phyloP scores from a whole-genome alignment of 345 rosid species.

The Gossypioides kirkii region DNA sequence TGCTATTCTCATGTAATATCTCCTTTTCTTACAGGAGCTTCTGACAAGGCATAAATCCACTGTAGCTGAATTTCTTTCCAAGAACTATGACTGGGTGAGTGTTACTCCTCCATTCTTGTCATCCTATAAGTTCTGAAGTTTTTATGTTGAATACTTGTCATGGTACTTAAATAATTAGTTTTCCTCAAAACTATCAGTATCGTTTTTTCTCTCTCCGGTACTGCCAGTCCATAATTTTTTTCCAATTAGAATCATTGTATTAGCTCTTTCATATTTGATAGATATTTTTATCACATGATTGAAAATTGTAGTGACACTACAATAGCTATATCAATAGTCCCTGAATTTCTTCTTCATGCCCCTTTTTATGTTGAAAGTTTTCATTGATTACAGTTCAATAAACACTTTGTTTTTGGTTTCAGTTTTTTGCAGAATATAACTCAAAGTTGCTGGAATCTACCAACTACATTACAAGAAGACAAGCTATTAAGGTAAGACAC shows the following conservation, averaged over 20 bases:
- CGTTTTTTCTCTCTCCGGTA: background rate
- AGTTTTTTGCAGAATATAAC: constrained; percentile 90
- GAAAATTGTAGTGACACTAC: background rate
- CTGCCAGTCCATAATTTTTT: background rate
- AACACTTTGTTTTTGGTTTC: constrained; percentile 26
- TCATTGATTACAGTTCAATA: constrained; percentile 11
- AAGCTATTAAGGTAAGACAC: constrained; percentile 75
- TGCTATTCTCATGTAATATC: constrained; percentile 17
- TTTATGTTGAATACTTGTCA: background rate
- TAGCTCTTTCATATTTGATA: background rate
- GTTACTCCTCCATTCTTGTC: background rate
- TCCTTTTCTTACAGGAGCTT: constrained; percentile 57
- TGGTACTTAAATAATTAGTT: background rate
- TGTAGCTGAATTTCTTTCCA: constrained; percentile 86
- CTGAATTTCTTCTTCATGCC: background rate
- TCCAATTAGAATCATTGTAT: background rate
- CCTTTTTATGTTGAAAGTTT: constrained; percentile 4
- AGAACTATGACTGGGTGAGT: constrained; percentile 91
- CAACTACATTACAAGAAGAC: constrained; percentile 94
- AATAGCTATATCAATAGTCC: background rate
- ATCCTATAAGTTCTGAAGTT: background rate
- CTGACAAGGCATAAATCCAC: constrained; percentile 97
- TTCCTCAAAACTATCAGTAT: background rate
- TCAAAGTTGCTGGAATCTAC: constrained; percentile 86
- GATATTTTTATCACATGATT: constrained; percentile 10